Percentiles rank a stretch among this genome's conserved stretches.
These are phyloP conservation scores for Vitis vinifera DNA, from an alignment of 164 flowering plant species.

Conservation along the genomic window DNA sequence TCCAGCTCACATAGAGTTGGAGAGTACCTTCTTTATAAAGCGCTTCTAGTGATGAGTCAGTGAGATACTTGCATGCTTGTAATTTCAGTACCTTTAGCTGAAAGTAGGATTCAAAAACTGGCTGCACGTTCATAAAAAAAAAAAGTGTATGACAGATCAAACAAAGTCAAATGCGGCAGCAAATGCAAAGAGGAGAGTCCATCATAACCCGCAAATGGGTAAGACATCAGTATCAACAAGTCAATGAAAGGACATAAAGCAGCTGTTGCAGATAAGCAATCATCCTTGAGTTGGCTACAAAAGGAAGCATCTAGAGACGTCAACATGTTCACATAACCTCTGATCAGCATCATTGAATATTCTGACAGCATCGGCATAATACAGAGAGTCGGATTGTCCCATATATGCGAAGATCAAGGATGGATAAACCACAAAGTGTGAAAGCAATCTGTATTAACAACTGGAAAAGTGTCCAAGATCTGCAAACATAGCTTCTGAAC, in stretches of 20 bases:
- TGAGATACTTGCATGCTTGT: constrained; percentile 97
- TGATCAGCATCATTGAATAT: no score
- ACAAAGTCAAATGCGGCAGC: constrained; percentile 64
- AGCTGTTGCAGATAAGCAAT: constrained; percentile 81
- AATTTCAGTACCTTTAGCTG: constrained; percentile 86
- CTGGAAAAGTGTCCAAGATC: constrained; percentile 91
- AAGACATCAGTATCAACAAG: constrained; percentile 87
- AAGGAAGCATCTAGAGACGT: constrained; percentile 94
- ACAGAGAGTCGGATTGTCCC: constrained; percentile 92
- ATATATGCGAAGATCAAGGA: constrained; percentile 73
- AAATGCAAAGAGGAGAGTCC: constrained; percentile 73
- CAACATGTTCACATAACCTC: constrained; percentile 14
- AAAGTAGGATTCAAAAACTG: constrained; percentile 75
- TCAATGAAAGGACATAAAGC: constrained; percentile 73
- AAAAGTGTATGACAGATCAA: constrained; percentile 84
- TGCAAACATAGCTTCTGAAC: constrained; percentile 93
- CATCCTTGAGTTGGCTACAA: constrained; percentile 95
- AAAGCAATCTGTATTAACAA: no score
- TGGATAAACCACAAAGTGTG: constrained; percentile 83
- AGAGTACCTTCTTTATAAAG: no score
- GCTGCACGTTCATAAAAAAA: constrained; percentile 72
- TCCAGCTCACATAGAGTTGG: no score
- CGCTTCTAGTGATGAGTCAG: constrained; percentile 70
- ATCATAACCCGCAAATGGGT: constrained; percentile 80
- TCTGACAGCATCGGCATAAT: no score